Percentiles rank a stretch among this genome's conserved stretches.
These are phyloP conservation scores for Trametes cingulata DNA, from an alignment of 768 basidiomycete species.

Conservation along the genomic window DNA sequence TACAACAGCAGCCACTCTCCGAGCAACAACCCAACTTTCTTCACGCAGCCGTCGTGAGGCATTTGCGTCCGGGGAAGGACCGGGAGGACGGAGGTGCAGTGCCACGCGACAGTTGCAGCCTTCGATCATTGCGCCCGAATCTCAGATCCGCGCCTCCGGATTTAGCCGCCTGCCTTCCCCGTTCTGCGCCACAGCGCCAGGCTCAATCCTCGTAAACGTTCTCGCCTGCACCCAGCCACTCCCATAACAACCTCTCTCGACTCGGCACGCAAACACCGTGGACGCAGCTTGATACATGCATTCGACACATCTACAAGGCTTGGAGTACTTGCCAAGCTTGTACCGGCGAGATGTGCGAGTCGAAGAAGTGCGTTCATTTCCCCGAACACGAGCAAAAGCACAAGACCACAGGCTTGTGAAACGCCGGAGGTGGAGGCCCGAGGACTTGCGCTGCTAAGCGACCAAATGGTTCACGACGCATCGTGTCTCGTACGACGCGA, in stretches of 20 bases:
- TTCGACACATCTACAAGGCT: no score
- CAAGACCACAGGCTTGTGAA: conserved; percentile 5
- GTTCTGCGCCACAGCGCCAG: conserved; percentile 16
- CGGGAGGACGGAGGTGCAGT: conserved; percentile 13
- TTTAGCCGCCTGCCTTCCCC: conserved; percentile 19
- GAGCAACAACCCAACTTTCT: not conserved
- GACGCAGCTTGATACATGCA: no score
- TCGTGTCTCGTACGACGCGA: no score
- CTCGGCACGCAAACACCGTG: not conserved
- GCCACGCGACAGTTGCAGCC: conserved; percentile 17
- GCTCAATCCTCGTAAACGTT: not conserved
- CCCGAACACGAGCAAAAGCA: not conserved
- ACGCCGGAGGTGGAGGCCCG: not conserved
- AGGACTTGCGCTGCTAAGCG: no score
- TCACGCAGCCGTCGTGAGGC: conserved; percentile 8
- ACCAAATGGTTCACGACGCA: no score
- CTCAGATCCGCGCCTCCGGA: conserved; percentile 18
- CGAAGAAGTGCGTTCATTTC: not conserved
- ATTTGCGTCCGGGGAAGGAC: conserved; percentile 8
- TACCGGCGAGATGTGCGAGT: not conserved
- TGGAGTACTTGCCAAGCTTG: no score
- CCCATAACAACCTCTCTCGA: not conserved
- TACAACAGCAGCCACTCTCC: not conserved
- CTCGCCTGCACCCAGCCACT: not conserved
- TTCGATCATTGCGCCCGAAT: conserved; percentile 16